Evolutionary conservation across 768 basidiomycete species (phyloP).

Genomic region (Tricholoma sp.): DNA sequence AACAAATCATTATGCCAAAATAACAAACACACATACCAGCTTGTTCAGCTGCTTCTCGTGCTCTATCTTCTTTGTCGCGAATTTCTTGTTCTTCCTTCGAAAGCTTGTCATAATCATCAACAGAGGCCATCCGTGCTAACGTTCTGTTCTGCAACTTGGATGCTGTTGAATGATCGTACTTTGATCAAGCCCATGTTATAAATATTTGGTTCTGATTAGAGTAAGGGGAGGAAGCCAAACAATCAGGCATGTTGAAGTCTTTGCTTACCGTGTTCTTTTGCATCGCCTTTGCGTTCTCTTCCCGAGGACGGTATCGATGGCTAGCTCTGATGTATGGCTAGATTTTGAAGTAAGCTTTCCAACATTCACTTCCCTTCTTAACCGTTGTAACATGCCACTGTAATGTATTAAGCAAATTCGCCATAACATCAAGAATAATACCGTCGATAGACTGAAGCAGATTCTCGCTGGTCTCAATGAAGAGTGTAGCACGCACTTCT

Average conservation of each 20-base stretch:
- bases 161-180: no score
- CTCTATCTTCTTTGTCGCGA: constrained; percentile 63
- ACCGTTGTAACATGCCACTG: constrained; percentile 9
- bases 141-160: no score
- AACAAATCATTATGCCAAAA: constrained; percentile 17
- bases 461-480: constrained; percentile 76
- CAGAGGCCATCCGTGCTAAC: constrained; percentile 13
- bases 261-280: neutral
- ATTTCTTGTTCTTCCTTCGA: constrained; percentile 69
- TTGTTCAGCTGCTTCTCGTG: constrained; percentile 75
- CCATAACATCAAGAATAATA: constrained; percentile 68
- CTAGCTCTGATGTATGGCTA: constrained; percentile 54
- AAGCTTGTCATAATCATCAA: constrained; percentile 69
- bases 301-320: constrained; percentile 40
- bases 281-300: no score
- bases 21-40: constrained; percentile 51
- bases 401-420: constrained; percentile 49
- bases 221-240: neutral
- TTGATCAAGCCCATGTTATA: neutral
- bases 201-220: neutral
- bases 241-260: neutral
- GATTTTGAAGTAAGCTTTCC: constrained; percentile 64
- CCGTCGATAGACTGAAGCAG: constrained; percentile 82
- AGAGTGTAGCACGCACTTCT: constrained; percentile 61
- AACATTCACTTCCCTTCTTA: constrained; percentile 11